These are phyloP conservation scores for Helminthosporium solani DNA, from an alignment of 2,329 filamentous ascomycete genomes.

Conservation along the genomic window DNA sequence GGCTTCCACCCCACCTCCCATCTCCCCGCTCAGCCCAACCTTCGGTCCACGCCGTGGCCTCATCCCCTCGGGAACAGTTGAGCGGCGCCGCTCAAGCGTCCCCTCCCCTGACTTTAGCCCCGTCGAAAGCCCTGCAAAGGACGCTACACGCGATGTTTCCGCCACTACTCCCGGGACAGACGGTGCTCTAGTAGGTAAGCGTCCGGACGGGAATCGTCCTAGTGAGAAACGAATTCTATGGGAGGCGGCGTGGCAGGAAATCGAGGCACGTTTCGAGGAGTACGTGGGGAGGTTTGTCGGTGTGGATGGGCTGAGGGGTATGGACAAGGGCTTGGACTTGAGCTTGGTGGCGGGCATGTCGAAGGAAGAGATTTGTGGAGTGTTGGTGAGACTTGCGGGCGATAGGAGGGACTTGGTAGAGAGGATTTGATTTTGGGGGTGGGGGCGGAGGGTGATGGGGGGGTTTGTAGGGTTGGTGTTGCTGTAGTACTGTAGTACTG, in stretches of 20 bases:
- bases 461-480: no score
- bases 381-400: no score
- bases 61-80: conserved; percentile 10
- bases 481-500: no score
- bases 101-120: background rate
- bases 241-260: conserved; percentile 14
- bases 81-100: conserved; percentile 8
- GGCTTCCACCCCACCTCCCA: background rate
- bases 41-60: conserved; percentile 14
- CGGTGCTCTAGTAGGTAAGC: background rate
- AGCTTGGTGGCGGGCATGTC: no score
- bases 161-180: no score
- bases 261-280: conserved; percentile 13
- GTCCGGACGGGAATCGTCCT: background rate
- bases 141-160: no score
- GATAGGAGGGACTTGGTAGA: no score
- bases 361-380: no score
- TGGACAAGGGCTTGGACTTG: background rate
- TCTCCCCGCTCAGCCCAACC: conserved; percentile 14
- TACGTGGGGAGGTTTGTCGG: conserved; percentile 10
- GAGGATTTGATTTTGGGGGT: no score
- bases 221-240: conserved; percentile 10
- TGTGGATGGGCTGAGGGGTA: background rate
- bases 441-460: no score
- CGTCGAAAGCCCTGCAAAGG: background rate